A percentile compares a stretch with the other conserved stretches of the same genome.
phyloP scores from a whole-genome alignment of 805 yeast genomes.

The Saccharomycopsis sp. region DNA sequence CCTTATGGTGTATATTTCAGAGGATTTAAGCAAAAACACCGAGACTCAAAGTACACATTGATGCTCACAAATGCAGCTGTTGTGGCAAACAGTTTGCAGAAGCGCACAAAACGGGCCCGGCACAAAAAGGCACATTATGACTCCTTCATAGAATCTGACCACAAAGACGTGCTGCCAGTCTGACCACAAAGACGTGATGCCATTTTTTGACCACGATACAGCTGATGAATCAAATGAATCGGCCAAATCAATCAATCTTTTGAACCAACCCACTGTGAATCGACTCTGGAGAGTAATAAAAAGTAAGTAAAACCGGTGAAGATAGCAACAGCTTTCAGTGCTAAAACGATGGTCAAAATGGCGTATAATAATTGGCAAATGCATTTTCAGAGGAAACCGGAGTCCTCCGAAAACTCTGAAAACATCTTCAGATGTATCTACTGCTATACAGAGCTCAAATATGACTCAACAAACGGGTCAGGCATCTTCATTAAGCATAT shows the following conservation, averaged over 20 bases:
- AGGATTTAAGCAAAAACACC: constrained; percentile 3
- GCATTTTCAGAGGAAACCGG: constrained; percentile 10
- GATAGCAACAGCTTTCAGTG: background rate
- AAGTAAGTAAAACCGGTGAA: no score
- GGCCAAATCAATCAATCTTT: background rate
- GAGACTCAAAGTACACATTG: background rate
- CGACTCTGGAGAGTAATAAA: no score
- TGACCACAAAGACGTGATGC: no score
- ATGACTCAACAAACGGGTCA: constrained; percentile 20
- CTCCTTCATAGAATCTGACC: background rate
- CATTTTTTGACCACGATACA: background rate
- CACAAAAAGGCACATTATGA: constrained; percentile 14
- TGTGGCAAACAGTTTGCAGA: constrained; percentile 16
- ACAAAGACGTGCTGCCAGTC: background rate
- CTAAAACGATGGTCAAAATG: constrained; percentile 4
- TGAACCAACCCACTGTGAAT: no score
- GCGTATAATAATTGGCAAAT: constrained; percentile 15
- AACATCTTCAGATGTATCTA: constrained; percentile 14
- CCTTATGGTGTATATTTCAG: constrained; percentile 7
- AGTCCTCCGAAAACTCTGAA: background rate
- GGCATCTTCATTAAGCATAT: constrained; percentile 19
- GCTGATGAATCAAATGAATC: background rate
- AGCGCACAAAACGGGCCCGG: constrained; percentile 20
- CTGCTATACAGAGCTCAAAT: constrained; percentile 9
- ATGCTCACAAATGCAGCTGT: constrained; percentile 13